Base-by-base conservation (phyloP, 495 filamentous ascomycete genomes). In the Penicillium subrubescens region DNA sequence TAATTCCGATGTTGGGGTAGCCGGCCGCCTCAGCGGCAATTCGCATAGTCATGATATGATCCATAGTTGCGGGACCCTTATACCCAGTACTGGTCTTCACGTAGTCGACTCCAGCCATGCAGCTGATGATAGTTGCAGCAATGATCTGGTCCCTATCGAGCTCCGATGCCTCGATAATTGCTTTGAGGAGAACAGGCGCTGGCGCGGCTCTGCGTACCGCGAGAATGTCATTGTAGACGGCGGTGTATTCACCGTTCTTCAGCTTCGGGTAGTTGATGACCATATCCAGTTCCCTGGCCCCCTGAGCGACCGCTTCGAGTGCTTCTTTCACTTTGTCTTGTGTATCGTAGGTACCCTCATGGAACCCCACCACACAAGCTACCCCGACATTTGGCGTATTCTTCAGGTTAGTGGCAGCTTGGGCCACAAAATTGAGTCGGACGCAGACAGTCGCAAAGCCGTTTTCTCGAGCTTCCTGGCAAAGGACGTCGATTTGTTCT, bases 11-110 rank as follows among this genome's bases (percentile, higher is more conserved):
- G 19, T 41, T 15, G n/a, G 67, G 74, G 27, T 66, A 67, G 21
- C 75, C 79, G n/a, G 82, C 73, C n/a, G 64, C 3, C 48, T 75
- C 65, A 8, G 71, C 71, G 8, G 80, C 77, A 31, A 72, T 73
- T 41, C 77, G 78, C 89, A 92, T 91, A 23, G 88, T 68, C 33
- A 73, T 70, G 25, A 92, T 86, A 71, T 86, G 73, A 50, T 84
- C 80, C 6, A 79, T 70, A 34, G 73, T 82, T 29, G 89, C 89
- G 11, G 76, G 77, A 5, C 88, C 89, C 62, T 81, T 80, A 73
- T 90, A 90, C 3, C 89, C 89, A 5, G 89, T 90, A 55, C 86
- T 88, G 12, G 89, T 91, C 76, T 92, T 91, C 52, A 92, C 83
- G 59, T 83, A 91, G 64, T 88, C 83, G 39, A 84, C 89, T 7